A percentile compares a stretch with the other conserved stretches of the same genome.
Conservation (phyloP, 2,329 filamentous ascomycete species). For the Coniella lustricola region DNA sequence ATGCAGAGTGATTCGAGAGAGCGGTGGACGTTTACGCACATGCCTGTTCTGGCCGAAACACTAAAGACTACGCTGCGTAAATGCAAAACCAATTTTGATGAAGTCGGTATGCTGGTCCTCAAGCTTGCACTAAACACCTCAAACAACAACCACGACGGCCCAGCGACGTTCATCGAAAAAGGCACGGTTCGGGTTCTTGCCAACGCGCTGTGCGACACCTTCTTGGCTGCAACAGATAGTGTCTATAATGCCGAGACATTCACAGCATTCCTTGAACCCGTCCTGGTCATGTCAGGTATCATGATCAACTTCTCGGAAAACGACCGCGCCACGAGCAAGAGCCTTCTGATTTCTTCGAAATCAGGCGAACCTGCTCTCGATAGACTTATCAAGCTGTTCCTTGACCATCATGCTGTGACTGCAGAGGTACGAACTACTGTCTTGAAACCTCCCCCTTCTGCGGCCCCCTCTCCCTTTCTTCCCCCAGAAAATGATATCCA, state of each 20-base stretch:
- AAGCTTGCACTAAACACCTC: constrained; percentile 78
- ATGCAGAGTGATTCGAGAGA: constrained; percentile 35
- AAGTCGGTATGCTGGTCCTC: constrained; percentile 44
- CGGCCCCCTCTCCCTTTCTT: too few species aligned
- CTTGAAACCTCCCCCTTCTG: too few species aligned
- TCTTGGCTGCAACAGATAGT: constrained; percentile 40
- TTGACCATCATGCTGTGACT: constrained; percentile 57
- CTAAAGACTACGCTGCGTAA: constrained; percentile 32
- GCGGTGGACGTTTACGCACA: constrained; percentile 41
- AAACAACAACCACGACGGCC: constrained; percentile 68
- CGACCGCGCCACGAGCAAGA: constrained; percentile 53
- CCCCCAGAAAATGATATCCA: too few species aligned
- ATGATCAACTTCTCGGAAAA: constrained; percentile 86
- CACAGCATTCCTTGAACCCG: constrained; percentile 53
- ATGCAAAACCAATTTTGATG: constrained; percentile 30
- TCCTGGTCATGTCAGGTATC: constrained; percentile 72
- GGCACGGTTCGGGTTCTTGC: constrained; percentile 44
- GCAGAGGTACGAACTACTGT: constrained; percentile 51
- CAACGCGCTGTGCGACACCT: constrained; percentile 43
- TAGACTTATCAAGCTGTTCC: constrained; percentile 56
- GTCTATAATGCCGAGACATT: constrained; percentile 43
- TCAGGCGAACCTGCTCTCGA: constrained; percentile 42
- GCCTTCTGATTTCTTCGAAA: constrained; percentile 34
- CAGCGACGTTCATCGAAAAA: constrained; percentile 59
- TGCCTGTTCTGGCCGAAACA: constrained; percentile 45